A percentile compares a stretch with the other conserved stretches of the same genome.
Conservation (phyloP, 192 early-diverging fungal species). For the Podila clonocystis region DNA sequence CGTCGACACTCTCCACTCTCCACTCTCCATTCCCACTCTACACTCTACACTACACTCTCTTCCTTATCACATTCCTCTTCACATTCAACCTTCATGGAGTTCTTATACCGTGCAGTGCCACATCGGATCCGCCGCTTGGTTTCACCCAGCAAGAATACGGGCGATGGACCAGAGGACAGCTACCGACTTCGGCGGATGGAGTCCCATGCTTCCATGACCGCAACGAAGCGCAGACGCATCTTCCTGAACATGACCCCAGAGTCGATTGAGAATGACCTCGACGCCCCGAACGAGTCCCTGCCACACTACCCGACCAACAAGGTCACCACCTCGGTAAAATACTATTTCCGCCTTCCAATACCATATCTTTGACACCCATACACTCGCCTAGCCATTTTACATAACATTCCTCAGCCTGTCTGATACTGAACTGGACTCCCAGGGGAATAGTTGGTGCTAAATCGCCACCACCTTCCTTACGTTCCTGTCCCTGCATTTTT, state of each 20-base stretch:
- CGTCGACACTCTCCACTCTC: constrained; percentile 1
- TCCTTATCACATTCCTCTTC: background rate
- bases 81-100: constrained; percentile 27
- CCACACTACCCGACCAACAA: constrained; percentile 47
- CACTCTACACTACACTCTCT: background rate
- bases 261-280: constrained; percentile 39
- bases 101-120: constrained; percentile 46
- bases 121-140: constrained; percentile 38
- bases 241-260: constrained; percentile 48
- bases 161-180: constrained; percentile 47
- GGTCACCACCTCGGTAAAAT: constrained; percentile 52
- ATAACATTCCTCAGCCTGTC: too few species aligned
- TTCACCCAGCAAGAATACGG: constrained; percentile 19
- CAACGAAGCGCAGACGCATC: constrained; percentile 46
- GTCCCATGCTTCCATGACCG: constrained; percentile 45
- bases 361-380: too few species aligned
- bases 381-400: too few species aligned
- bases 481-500: too few species aligned
- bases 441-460: too few species aligned
- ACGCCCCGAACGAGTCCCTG: constrained; percentile 34
- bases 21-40: background rate
- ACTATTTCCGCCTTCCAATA: constrained; percentile 17
- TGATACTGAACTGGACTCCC: too few species aligned
- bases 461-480: too few species aligned
- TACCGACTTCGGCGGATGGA: constrained; percentile 49